These are phyloP conservation scores for Metschnikowia similis DNA, from an alignment of 805 yeast genomes.

Conservation along the genomic window DNA sequence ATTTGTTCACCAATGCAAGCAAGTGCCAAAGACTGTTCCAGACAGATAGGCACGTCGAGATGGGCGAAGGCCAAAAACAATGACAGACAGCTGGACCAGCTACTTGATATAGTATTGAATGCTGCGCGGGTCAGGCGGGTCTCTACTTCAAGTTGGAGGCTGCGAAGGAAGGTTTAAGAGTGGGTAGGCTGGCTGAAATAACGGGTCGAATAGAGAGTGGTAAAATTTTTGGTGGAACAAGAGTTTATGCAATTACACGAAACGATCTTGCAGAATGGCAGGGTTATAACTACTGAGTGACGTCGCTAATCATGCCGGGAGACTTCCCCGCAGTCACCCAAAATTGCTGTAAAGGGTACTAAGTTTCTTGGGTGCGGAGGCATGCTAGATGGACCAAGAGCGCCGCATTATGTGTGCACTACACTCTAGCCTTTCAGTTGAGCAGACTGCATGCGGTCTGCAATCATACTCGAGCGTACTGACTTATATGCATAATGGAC, in stretches of 20 bases:
- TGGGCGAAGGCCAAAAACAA: neutral
- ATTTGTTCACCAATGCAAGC: neutral
- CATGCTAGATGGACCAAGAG: neutral
- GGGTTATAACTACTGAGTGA: neutral
- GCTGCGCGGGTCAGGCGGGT: neutral
- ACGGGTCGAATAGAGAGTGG: neutral
- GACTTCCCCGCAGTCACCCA: constrained; percentile 4
- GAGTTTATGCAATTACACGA: neutral
- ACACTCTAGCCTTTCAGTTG: neutral
- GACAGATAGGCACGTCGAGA: neutral
- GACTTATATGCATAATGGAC: neutral
- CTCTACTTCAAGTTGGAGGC: neutral
- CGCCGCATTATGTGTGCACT: neutral
- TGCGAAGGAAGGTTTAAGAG: neutral
- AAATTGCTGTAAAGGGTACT: constrained; percentile 2
- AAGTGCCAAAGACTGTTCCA: neutral
- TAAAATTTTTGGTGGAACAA: neutral
- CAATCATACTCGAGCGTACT: neutral
- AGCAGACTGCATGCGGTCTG: neutral
- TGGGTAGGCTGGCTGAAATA: neutral
- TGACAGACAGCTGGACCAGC: neutral
- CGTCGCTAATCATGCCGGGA: neutral
- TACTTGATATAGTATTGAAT: neutral
- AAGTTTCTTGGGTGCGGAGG: neutral
- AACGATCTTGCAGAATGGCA: neutral